Conservation (phyloP, 352 stramenopile species). For the Pythium sukuiense region DNA sequence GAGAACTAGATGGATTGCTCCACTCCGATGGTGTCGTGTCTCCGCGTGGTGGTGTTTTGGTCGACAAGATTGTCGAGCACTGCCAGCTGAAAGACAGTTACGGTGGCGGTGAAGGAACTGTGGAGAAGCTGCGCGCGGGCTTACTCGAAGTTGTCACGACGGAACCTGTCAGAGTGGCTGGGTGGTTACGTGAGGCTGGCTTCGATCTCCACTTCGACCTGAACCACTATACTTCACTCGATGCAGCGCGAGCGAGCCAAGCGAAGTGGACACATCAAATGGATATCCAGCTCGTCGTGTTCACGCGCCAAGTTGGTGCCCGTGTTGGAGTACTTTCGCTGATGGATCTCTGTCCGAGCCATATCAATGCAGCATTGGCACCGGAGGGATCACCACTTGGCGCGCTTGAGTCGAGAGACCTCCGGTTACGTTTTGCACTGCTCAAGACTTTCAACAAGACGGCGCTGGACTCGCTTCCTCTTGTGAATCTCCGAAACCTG, state of each 20-base stretch:
- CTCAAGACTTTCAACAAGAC: slow-evolving; percentile 64
- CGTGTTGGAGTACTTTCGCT: slow-evolving; percentile 59
- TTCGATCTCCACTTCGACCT: slow-evolving; percentile 61
- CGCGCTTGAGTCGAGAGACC: slow-evolving; percentile 49
- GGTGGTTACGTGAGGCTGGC: slow-evolving; percentile 45
- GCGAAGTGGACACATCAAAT: slow-evolving; percentile 71
- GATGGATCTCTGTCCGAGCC: slow-evolving; percentile 62
- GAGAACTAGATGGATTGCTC: not conserved
- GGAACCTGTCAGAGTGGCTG: slow-evolving; percentile 40
- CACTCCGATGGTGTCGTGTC: not conserved
- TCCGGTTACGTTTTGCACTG: slow-evolving; percentile 58
- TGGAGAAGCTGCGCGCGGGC: not conserved
- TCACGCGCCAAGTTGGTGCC: slow-evolving; percentile 42
- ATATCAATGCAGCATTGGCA: slow-evolving; percentile 36
- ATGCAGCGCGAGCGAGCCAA: slow-evolving; percentile 48
- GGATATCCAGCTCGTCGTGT: slow-evolving; percentile 66
- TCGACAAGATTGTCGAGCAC: not conserved
- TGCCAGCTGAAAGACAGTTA: not conserved
- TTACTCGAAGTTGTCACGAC: slow-evolving; percentile 20
- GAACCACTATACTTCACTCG: slow-evolving; percentile 46
- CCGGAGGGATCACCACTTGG: slow-evolving; percentile 40
- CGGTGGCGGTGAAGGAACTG: not conserved
- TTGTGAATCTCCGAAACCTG: slow-evolving; percentile 62
- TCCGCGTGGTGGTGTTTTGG: not conserved
- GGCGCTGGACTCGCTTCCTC: slow-evolving; percentile 48